These are phyloP conservation scores for Incumbomyces delicatus DNA, from an alignment of 2,329 filamentous ascomycete genomes.

Conservation along the genomic window DNA sequence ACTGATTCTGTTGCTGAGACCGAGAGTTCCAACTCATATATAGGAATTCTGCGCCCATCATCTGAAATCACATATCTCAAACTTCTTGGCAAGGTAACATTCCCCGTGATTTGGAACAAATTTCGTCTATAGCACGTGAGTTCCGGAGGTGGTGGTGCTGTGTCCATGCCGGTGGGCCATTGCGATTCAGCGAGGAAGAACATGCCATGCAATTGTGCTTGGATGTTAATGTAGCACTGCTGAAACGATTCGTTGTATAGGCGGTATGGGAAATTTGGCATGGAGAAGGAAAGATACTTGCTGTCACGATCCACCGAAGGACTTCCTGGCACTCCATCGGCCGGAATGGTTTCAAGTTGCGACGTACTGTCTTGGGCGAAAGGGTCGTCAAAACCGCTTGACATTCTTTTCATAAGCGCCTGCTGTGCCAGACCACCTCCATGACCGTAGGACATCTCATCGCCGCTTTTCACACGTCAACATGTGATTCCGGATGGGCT, in stretches of 20 bases:
- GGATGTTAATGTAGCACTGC: slow-evolving; percentile 46
- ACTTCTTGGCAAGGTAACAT: slow-evolving; percentile 67
- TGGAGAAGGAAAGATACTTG: slow-evolving; percentile 65
- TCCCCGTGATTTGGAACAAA: slow-evolving; percentile 90
- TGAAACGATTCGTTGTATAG: slow-evolving; percentile 52
- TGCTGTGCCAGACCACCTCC: slow-evolving; percentile 29
- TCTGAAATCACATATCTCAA: slow-evolving; percentile 75
- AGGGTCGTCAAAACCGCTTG: slow-evolving; percentile 38
- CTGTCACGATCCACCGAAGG: slow-evolving; percentile 55
- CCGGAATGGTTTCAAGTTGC: slow-evolving; percentile 32
- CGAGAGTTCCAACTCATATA: slow-evolving; percentile 72
- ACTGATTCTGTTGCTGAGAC: slow-evolving; percentile 93
- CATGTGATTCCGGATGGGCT: slow-evolving; percentile 6
- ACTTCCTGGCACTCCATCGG: slow-evolving; percentile 40
- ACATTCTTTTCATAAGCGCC: slow-evolving; percentile 40
- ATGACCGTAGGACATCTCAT: slow-evolving; percentile 42
- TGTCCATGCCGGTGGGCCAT: slow-evolving; percentile 48
- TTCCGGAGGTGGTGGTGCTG: slow-evolving; percentile 52
- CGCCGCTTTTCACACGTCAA: slow-evolving; percentile 32
- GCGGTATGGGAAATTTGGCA: slow-evolving; percentile 51
- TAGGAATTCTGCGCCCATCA: slow-evolving; percentile 71
- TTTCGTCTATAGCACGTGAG: slow-evolving; percentile 93
- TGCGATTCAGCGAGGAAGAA: slow-evolving; percentile 59
- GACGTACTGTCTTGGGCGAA: slow-evolving; percentile 41
- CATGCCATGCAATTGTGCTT: slow-evolving; percentile 58